Base-by-base conservation (phyloP, 2,329 filamentous ascomycete genomes). In the Fusarium circinatum region DNA sequence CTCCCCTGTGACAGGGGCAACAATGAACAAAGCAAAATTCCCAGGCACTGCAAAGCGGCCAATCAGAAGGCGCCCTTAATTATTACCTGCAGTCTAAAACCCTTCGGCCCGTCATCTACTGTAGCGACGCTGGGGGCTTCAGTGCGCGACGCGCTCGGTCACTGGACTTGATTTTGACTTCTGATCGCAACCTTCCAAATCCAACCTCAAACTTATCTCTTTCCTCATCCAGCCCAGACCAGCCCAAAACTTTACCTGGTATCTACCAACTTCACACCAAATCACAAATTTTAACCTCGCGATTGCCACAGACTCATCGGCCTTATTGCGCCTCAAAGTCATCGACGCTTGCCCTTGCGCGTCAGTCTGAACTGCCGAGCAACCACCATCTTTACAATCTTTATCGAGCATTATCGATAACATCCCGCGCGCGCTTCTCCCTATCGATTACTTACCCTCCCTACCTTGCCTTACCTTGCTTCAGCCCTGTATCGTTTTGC, bases 11-110 rank as follows among this genome's bases (percentile, higher is more conserved):
- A 60, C 70, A 74, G 67, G 62, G 71, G 55, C 34, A 26, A 61
- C 45, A 47, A 34, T 34, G 56, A 51, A 38, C 6, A 28, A 39
- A 28, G 39, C 47, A 36, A 24, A 51, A 57, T 55, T 34, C 54
- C 36, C 47, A 55, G 62, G 48, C 56, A 65, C 41, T n/a, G 4
- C 17, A n/a, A 57, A 12, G 15, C 18, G 47, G 39, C 71, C 71
- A 74, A 74, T 74, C 51, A 74, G 26, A 62, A 54, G 20, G 14
- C 24, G 28, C 8, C 18, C 9, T 36, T 65, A 56, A 32, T 38
- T 55, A 41, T 68, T 62, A 75, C 72, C 42, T 74, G 68, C 60
- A 72, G 68, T 55, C 42, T 42, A 67, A 71, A 65, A 74, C 47
- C 59, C 58, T 51, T 57, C 72, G 48, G 57, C 68, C 68, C 61